These are phyloP conservation scores for Russula emetica DNA, from an alignment of 768 basidiomycete genomes.

Conservation along the genomic window DNA sequence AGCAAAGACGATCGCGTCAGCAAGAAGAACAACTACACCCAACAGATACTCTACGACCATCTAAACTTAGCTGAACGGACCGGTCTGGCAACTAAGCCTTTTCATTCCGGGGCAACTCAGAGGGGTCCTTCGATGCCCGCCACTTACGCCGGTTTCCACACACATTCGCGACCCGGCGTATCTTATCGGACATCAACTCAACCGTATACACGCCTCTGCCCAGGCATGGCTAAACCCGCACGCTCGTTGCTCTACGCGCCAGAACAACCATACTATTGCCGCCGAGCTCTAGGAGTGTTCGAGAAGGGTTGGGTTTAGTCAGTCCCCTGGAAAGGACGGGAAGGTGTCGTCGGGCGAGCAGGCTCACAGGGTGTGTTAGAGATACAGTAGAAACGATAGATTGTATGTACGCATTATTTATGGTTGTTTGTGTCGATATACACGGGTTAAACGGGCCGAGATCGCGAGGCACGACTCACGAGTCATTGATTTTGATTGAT, in stretches of 20 bases:
- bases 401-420: constrained; percentile 19
- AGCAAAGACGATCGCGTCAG: constrained; percentile 9
- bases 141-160: constrained; percentile 11
- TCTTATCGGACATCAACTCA: not conserved
- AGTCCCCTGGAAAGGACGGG: constrained; percentile 9
- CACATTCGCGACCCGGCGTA: constrained; percentile 2
- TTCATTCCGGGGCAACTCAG: not conserved
- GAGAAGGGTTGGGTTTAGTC: constrained; percentile 8
- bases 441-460: constrained; percentile 10
- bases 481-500: not conserved
- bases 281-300: constrained; percentile 5
- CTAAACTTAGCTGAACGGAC: constrained; percentile 1
- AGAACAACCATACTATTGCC: constrained; percentile 4
- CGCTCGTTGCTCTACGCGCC: constrained; percentile 1
- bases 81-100: not conserved
- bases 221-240: constrained; percentile 3
- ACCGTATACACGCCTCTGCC: constrained; percentile 7
- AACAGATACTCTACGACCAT: constrained; percentile 19
- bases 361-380: constrained; percentile 1
- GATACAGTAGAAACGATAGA: not conserved
- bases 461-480: constrained; percentile 10
- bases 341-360: constrained; percentile 8
- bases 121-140: not conserved
- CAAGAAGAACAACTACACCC: constrained; percentile 20
- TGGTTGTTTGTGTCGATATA: not conserved